Conservation (phyloP, 371 early-diverging fungal genomes). For the Thermomucor indicae-seudaticae region DNA sequence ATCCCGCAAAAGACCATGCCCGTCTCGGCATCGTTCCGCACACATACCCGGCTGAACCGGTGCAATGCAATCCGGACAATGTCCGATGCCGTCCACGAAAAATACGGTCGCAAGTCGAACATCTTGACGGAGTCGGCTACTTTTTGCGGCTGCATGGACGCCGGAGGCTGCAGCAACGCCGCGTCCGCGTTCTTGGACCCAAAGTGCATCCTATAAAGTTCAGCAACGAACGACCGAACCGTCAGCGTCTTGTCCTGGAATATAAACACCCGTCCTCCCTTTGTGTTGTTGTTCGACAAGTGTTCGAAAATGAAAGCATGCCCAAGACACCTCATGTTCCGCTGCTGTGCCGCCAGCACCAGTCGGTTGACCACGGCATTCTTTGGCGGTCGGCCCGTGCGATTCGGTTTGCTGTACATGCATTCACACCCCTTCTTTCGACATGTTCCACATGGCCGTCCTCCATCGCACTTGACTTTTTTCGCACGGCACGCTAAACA, state of each 20-base stretch:
- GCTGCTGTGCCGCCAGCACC: slow-evolving; percentile 1
- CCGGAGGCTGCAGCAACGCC: not conserved
- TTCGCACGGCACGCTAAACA: slow-evolving; percentile 25
- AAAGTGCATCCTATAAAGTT: slow-evolving; percentile 3
- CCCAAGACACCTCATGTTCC: no score
- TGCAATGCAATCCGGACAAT: slow-evolving; percentile 11
- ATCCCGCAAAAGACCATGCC: slow-evolving; percentile 2
- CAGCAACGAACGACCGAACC: slow-evolving; percentile 5
- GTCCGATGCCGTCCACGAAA: slow-evolving; percentile 12
- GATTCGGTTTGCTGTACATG: slow-evolving; percentile 19
- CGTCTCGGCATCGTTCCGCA: slow-evolving; percentile 8
- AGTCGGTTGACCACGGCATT: slow-evolving; percentile 25
- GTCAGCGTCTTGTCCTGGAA: not conserved
- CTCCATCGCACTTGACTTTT: slow-evolving; percentile 27
- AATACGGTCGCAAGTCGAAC: slow-evolving; percentile 13
- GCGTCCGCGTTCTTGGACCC: slow-evolving; percentile 3
- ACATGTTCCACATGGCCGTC: slow-evolving; percentile 21
- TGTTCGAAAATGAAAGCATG: slow-evolving; percentile 38
- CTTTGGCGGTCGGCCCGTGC: slow-evolving; percentile 29
- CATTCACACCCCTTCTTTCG: slow-evolving; percentile 14
- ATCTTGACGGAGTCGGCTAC: slow-evolving; percentile 10
- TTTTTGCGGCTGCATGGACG: no score
- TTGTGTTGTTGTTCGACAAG: slow-evolving; percentile 1
- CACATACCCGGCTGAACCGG: slow-evolving; percentile 5
- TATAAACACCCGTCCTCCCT: not conserved